A percentile compares a stretch with the other conserved stretches of the same genome.
These are phyloP conservation scores for Xylariaceae sp. DNA, from an alignment of 2,329 filamentous ascomycete genomes.

Conservation along the genomic window DNA sequence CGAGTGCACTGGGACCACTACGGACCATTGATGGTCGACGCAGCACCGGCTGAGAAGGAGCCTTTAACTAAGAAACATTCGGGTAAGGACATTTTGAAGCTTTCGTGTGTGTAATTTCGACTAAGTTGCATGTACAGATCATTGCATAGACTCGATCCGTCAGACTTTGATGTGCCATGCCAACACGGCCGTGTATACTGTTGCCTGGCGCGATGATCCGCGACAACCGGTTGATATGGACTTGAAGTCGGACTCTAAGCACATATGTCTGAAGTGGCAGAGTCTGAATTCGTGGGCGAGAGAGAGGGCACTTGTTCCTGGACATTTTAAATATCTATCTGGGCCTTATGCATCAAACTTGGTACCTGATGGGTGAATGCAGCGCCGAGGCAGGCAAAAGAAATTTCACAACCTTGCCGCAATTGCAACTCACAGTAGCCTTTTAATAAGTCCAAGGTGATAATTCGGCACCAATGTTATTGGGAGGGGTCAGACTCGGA, in stretches of 20 bases:
- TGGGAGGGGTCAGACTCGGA: no score
- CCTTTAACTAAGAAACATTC: conserved; percentile 13
- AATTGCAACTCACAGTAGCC: no score
- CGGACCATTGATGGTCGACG: conserved; percentile 5
- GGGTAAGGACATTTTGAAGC: conserved; percentile 1
- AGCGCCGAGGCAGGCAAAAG: no score
- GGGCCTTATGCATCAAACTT: conserved; percentile 15
- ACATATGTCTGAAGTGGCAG: conserved; percentile 18
- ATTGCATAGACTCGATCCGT: conserved; percentile 18
- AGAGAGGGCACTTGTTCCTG: conserved; percentile 10
- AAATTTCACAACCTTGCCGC: no score
- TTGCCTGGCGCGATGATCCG: no score
- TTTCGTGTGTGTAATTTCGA: no score
- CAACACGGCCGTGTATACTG: conserved; percentile 8
- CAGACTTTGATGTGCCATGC: conserved; percentile 19
- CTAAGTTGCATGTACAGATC: no score
- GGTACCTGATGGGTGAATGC: no score
- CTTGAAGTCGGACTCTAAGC: no score
- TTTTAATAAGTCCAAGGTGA: no score
- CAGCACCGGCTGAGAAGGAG: conserved; percentile 1
- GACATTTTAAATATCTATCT: conserved; percentile 17
- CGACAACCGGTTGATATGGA: no score
- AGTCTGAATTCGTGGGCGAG: conserved; percentile 17
- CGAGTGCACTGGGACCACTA: conserved; percentile 19
- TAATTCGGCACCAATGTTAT: no score